These are phyloP conservation scores for Fusarium kyushuense DNA, from an alignment of 2,329 filamentous ascomycete species.

Conservation along the genomic window DNA sequence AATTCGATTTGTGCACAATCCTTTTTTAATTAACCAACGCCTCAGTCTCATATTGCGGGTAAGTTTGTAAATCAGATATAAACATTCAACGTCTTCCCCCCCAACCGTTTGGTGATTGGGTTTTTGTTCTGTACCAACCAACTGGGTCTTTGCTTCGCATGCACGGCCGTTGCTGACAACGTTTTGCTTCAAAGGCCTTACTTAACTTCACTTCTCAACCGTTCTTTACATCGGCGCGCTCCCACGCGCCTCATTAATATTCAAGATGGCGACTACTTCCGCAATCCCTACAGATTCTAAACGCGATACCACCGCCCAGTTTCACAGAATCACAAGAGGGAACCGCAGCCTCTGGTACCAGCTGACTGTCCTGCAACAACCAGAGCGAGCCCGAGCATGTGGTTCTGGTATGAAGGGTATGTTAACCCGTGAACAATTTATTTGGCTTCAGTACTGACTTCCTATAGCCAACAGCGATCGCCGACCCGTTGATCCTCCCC, in stretches of 20 bases:
- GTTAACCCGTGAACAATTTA: slow-evolving; percentile 48
- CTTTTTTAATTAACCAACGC: slow-evolving; percentile 24
- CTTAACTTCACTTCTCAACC: slow-evolving; percentile 21
- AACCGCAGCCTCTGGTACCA: slow-evolving; percentile 84
- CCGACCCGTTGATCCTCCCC: slow-evolving; percentile 92
- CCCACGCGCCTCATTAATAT: slow-evolving; percentile 22
- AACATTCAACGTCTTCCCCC: slow-evolving; percentile 13
- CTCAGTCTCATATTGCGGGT: slow-evolving; percentile 40
- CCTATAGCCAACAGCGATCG: slow-evolving; percentile 70
- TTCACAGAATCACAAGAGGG: slow-evolving; percentile 70
- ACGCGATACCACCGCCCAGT: slow-evolving; percentile 60
- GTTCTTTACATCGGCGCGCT: slow-evolving; percentile 24
- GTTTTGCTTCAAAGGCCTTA: slow-evolving; percentile 23
- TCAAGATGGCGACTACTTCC: slow-evolving; percentile 52
- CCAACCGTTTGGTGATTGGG: slow-evolving; percentile 7
- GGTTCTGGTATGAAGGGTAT: slow-evolving; percentile 95
- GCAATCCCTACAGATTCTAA: slow-evolving; percentile 46
- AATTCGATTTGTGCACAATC: slow-evolving; percentile 14
- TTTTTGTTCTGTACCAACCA: slow-evolving; percentile 8
- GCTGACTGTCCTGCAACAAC: slow-evolving; percentile 90
- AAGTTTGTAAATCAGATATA: slow-evolving; percentile 31
- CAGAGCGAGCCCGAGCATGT: slow-evolving; percentile 92
- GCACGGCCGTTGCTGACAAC: slow-evolving; percentile 31
- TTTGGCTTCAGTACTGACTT: slow-evolving; percentile 31
- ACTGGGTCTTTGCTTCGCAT: slow-evolving; percentile 21